phyloP scores from a whole-genome alignment of 2,329 filamentous ascomycete species.

The Teratosphaeria viscida region DNA sequence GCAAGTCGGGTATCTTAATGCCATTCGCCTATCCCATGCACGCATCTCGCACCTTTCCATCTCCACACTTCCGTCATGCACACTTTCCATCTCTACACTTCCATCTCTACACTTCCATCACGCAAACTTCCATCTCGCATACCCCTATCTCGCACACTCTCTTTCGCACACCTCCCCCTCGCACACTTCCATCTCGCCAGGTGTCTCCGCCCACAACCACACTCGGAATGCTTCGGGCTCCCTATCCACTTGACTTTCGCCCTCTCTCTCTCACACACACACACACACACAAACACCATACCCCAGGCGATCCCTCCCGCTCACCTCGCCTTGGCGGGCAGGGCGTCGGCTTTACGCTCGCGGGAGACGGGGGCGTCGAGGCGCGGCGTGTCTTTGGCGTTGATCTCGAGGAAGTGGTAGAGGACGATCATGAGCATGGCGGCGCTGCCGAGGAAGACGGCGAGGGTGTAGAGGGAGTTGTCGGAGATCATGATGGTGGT shows the following conservation, averaged over 20 bases:
- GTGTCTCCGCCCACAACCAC: background rate
- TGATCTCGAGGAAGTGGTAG: constrained; percentile 95
- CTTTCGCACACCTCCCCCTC: too few relatives aligned
- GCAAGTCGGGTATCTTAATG: background rate
- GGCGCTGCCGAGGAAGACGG: constrained; percentile 81
- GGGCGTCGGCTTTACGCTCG: constrained; percentile 23
- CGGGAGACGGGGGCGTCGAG: constrained; percentile 9
- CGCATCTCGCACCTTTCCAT: too few relatives aligned
- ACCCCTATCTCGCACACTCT: background rate
- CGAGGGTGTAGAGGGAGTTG: constrained; percentile 77
- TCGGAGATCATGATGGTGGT: constrained; percentile 76
- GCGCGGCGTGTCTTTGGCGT: constrained; percentile 51
- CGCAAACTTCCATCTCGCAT: background rate
- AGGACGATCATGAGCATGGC: constrained; percentile 88
- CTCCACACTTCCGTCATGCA: too few relatives aligned
- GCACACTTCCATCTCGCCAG: too few relatives aligned
- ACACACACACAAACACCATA: background rate
- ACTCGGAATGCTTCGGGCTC: background rate
- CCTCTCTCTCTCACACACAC: too few relatives aligned
- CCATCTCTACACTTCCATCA: too few relatives aligned
- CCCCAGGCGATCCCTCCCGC: background rate
- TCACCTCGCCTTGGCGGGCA: constrained; percentile 20
- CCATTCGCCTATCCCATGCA: background rate
- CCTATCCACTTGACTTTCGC: too few relatives aligned
- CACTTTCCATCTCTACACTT: too few relatives aligned